phyloP scores from a whole-genome alignment of 2,329 filamentous ascomycete genomes.

The Colletotrichum sp. region DNA sequence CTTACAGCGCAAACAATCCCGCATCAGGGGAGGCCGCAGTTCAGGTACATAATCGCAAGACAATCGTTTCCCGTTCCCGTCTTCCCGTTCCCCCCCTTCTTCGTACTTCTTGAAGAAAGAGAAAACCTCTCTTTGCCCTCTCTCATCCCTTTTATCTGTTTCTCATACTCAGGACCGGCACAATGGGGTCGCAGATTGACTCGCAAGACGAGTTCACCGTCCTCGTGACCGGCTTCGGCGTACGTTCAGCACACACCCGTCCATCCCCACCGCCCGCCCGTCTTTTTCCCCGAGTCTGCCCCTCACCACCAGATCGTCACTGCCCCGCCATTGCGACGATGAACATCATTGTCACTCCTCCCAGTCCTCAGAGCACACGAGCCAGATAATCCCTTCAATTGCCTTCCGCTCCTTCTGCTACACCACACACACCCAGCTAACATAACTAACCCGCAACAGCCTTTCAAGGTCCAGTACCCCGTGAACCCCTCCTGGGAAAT shows the following conservation, averaged over 20 bases:
- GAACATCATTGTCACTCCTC: not conserved
- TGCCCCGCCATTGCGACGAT: constrained; percentile 7
- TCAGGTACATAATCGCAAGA: not conserved
- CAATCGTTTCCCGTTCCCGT: not conserved
- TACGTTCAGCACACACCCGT: constrained; percentile 37
- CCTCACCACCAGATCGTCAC: not conserved
- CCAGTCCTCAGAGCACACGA: not conserved
- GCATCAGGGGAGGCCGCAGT: not conserved
- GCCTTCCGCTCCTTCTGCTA: not conserved
- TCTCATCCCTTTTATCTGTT: too few relatives aligned
- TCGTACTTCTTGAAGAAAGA: not conserved
- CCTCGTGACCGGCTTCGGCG: constrained; percentile 66
- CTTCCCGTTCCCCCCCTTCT: not conserved
- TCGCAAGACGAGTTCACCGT: constrained; percentile 58
- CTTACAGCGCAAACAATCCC: not conserved
- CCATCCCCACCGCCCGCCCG: not conserved
- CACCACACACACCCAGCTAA: constrained; percentile 19
- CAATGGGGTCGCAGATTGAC: constrained; percentile 39
- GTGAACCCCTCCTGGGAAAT: constrained; percentile 86
- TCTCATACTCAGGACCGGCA: not conserved
- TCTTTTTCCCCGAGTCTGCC: not conserved
- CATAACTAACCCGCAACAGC: constrained; percentile 49
- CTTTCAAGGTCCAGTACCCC: constrained; percentile 74
- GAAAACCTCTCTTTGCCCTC: too few relatives aligned
- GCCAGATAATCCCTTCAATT: not conserved